Base-by-base conservation (phyloP, 202 grass and related monocot genomes). In the Cymbopogon flexuosus region DNA sequence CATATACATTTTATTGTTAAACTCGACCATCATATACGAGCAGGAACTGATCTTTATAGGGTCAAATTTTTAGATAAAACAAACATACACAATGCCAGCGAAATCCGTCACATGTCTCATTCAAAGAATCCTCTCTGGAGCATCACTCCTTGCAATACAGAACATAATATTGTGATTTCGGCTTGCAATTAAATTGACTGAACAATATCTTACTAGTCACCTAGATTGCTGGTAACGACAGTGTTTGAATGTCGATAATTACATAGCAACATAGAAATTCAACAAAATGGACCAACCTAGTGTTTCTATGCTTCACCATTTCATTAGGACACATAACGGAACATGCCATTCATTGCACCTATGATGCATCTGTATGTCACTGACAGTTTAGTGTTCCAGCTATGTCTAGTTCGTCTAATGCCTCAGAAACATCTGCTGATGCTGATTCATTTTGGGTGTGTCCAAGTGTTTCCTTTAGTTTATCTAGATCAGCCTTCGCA, bases 401-500 rank as follows among this genome's bases (percentile, higher is more conserved):
- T 18, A 79, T 40, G 21, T 68, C 21, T 45, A 79, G 58, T 73
- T 37, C 61, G 0, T 84, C 76, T 21, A 79, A 84, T n/a, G 37
- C 39, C 36, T 61, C 39, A 33, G 39, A 65, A 88, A 72, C 61
- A 58, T 68, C 60, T 47, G 6, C 30, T 16, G 23, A 30, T 27
- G 42, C 49, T 66, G 61, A 68, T 54, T 70, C 39, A 79, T 15
- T 62, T 62, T 61, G 5, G 41, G 13, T 43, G n/a, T 74, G 70
- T 39, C 68, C 62, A 12, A 79, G 5, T 8, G n/a, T 79, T 63
- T 83, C 63, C 59, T 93, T 91, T 5, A 93, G 27, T 24, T 72
- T 83, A 65, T 92, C 82, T 33, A 95, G 43, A 61, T 85, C 87
- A 24, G 57, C 92, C 70, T 90, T 90, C n/a, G 84, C 87, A 4